These are phyloP conservation scores for Bimuria novae-zelandiae DNA, from an alignment of 2,329 filamentous ascomycete species.

Conservation along the genomic window DNA sequence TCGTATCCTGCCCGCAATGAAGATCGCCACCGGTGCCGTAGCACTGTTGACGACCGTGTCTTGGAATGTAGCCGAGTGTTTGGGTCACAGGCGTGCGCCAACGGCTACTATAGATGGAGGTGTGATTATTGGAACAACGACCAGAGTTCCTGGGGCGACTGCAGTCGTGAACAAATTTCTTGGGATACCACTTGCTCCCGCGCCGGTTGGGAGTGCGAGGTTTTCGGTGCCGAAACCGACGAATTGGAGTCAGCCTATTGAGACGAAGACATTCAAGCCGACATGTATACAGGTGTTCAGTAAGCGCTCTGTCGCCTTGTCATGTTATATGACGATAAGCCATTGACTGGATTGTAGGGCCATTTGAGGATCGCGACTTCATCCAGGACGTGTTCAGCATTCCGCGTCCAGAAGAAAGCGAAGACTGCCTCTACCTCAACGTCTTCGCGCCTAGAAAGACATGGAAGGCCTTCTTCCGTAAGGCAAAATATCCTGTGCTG, in stretches of 20 bases:
- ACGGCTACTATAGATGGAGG: conserved; percentile 11
- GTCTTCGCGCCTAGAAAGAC: conserved; percentile 32
- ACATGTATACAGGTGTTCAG: conserved; percentile 12
- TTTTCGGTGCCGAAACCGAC: conserved; percentile 13
- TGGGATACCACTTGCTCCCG: conserved; percentile 10
- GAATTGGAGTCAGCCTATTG: conserved; percentile 2
- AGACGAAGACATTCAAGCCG: conserved; percentile 8
- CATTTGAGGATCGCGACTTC: conserved; percentile 10
- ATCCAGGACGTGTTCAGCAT: conserved; percentile 15
- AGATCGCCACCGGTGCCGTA: conserved; percentile 3
- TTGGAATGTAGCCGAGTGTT: conserved; percentile 1
- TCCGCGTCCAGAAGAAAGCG: conserved; percentile 26
- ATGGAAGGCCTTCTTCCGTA: neutral
- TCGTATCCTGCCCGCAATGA: neutral
- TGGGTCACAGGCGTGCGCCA: neutral
- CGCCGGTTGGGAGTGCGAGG: conserved; percentile 5
- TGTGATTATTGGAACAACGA: conserved; percentile 7
- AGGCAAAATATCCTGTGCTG: conserved; percentile 10
- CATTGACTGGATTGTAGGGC: neutral
- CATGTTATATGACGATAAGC: too few species aligned
- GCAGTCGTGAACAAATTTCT: conserved; percentile 7
- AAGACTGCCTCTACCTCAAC: conserved; percentile 49
- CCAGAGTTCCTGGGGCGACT: neutral
- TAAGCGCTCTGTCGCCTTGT: neutral
- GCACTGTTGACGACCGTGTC: conserved; percentile 1